Conservation (phyloP, 2,329 filamentous ascomycete genomes). For the Huntiella abstrusa region DNA sequence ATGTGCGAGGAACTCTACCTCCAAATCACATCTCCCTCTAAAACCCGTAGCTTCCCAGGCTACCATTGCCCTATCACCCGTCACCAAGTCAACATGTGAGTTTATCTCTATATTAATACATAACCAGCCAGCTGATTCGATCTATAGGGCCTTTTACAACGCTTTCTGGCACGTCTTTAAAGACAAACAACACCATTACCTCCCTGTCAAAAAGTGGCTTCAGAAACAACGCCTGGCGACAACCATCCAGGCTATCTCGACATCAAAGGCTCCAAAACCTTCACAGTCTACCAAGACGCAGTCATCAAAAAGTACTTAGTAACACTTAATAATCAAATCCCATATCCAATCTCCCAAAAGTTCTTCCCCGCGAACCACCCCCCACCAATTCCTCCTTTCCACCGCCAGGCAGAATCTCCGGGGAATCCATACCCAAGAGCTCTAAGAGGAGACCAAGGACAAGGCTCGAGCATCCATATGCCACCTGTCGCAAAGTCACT, state of each 20-base stretch:
- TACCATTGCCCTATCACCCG: conserved; percentile 31
- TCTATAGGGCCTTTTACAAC: conserved; percentile 41
- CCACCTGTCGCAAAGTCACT: conserved; percentile 60
- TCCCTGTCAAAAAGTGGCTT: conserved; percentile 49
- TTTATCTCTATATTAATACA: neutral
- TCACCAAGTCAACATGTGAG: conserved; percentile 11
- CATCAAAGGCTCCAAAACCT: neutral
- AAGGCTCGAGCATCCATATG: conserved; percentile 62
- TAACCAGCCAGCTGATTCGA: neutral
- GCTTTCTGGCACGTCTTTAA: conserved; percentile 52
- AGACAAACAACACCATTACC: conserved; percentile 53
- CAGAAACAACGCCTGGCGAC: conserved; percentile 14
- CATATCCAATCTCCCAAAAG: conserved; percentile 39
- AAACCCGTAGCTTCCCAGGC: conserved; percentile 25
- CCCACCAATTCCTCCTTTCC: conserved; percentile 33
- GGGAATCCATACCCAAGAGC: conserved; percentile 42
- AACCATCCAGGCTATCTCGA: neutral
- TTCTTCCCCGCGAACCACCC: conserved; percentile 36
- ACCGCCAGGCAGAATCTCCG: conserved; percentile 49
- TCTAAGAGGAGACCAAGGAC: conserved; percentile 57
- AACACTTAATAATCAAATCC: conserved; percentile 3
- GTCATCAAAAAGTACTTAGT: too few relatives aligned
- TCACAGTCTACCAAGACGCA: too few relatives aligned
- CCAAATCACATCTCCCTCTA: conserved; percentile 39
- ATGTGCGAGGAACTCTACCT: conserved; percentile 44